Percentiles rank a stretch among this genome's conserved stretches.
Evolutionary conservation across 495 filamentous ascomycete genomes (phyloP).

Genomic region (Viridothelium virens): DNA sequence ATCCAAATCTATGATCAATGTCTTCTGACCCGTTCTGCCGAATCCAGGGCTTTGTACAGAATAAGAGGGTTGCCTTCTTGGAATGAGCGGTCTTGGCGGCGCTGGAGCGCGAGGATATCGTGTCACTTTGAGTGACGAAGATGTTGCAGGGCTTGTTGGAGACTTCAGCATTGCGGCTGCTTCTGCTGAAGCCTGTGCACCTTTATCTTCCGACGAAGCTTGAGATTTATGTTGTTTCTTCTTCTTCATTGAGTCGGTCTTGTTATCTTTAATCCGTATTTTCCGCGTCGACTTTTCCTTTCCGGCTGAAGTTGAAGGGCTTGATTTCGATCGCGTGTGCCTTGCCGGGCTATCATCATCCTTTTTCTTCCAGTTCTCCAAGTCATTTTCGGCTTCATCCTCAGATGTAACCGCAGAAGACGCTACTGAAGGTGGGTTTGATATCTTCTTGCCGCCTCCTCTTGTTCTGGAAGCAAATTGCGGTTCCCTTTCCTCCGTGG

Average conservation of each 20-base stretch:
- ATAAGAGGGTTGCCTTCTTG: slow-evolving; percentile 77
- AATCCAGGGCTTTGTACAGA: slow-evolving; percentile 38
- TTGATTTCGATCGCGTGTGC: slow-evolving; percentile 49
- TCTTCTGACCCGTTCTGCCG: slow-evolving; percentile 61
- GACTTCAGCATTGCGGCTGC: slow-evolving; percentile 63
- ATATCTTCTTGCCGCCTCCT: slow-evolving; percentile 20
- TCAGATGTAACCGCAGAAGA: slow-evolving; percentile 37
- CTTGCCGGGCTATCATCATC: slow-evolving; percentile 34
- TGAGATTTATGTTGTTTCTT: slow-evolving; percentile 33
- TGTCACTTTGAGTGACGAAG: slow-evolving; percentile 56
- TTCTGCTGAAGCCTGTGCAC: slow-evolving; percentile 32
- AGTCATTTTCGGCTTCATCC: slow-evolving; percentile 31
- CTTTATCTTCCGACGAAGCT: background rate
- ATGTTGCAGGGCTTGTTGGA: slow-evolving; percentile 69
- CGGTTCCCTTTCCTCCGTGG: slow-evolving; percentile 24
- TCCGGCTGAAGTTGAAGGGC: slow-evolving; percentile 31
- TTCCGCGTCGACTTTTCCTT: slow-evolving; percentile 60
- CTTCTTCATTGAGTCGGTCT: slow-evolving; percentile 16
- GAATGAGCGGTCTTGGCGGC: slow-evolving; percentile 83
- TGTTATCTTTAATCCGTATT: slow-evolving; percentile 81
- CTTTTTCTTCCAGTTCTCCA: slow-evolving; percentile 22
- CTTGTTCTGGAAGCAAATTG: slow-evolving; percentile 12
- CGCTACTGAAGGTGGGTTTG: slow-evolving; percentile 26
- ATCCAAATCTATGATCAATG: slow-evolving; percentile 88
- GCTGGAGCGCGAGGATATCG: slow-evolving; percentile 83